A percentile compares a stretch with the other conserved stretches of the same genome.
Evolutionary conservation across 129 eudicot genomes (phyloP).

Genomic region (Gnaphalium uliginosum): DNA sequence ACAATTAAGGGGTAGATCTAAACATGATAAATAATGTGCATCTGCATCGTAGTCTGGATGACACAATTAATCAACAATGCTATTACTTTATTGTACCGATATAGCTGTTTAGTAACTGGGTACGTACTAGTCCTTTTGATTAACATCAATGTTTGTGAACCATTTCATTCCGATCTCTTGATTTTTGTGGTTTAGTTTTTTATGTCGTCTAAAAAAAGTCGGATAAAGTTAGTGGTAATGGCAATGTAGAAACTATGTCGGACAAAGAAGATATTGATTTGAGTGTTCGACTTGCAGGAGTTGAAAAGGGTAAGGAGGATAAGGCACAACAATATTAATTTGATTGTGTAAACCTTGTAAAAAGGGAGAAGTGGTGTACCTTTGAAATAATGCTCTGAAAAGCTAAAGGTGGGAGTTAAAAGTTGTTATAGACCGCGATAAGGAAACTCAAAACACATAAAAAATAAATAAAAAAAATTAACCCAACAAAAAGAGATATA

Average conservation of each 20-base stretch:
- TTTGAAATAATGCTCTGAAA: constrained; percentile 15
- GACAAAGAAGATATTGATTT: neutral
- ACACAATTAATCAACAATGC: too few species aligned
- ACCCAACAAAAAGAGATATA: neutral
- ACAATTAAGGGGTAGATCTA: neutral
- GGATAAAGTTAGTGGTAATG: neutral
- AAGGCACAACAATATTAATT: neutral
- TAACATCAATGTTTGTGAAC: neutral
- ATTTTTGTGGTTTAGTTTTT: neutral
- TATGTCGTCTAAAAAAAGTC: neutral
- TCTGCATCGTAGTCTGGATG: too few species aligned
- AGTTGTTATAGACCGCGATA: neutral
- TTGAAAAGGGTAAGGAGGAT: neutral
- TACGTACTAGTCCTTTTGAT: neutral
- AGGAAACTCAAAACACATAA: neutral
- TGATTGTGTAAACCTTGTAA: neutral
- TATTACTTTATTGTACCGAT: too few species aligned
- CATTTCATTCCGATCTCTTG: too few species aligned
- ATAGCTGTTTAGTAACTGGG: too few species aligned
- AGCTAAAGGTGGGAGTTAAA: neutral
- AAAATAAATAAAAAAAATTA: too few species aligned
- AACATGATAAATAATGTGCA: neutral
- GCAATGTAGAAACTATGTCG: constrained; percentile 12
- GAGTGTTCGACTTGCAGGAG: neutral
- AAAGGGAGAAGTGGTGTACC: neutral